These are phyloP conservation scores for Aspergillus glaucus DNA, from an alignment of 2,329 filamentous ascomycete genomes.

Conservation along the genomic window DNA sequence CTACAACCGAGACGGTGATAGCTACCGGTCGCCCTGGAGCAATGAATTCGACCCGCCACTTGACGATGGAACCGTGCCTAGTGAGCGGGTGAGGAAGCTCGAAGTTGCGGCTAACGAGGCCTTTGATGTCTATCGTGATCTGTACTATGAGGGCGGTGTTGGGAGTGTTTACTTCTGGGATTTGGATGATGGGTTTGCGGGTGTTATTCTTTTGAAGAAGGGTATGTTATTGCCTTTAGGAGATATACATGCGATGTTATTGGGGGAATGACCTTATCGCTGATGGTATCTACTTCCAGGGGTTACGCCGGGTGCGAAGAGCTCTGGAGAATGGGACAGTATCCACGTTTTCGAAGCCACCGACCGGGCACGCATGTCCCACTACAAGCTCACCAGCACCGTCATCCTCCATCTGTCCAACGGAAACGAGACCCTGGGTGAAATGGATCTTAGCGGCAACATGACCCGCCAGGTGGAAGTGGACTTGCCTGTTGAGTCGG, in stretches of 20 bases:
- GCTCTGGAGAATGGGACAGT: constrained; percentile 86
- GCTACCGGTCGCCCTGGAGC: constrained; percentile 96
- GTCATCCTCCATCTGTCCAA: constrained; percentile 85
- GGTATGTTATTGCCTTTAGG: constrained; percentile 45
- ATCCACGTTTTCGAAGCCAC: constrained; percentile 98
- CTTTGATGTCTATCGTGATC: constrained; percentile 91
- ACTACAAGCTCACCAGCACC: constrained; percentile 96
- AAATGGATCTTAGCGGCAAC: constrained; percentile 90
- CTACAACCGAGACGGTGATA: constrained; percentile 98
- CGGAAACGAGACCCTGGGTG: constrained; percentile 61
- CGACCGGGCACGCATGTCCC: constrained; percentile 81
- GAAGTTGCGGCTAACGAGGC: constrained; percentile 91
- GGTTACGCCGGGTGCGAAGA: constrained; percentile 60
- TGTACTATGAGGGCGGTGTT: constrained; percentile 89
- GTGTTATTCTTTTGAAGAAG: constrained; percentile 94
- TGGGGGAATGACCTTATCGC: not conserved
- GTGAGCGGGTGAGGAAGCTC: constrained; percentile 85
- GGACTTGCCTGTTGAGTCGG: constrained; percentile 81
- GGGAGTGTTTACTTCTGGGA: constrained; percentile 98
- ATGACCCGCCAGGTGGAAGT: constrained; percentile 96
- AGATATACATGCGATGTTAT: not conserved
- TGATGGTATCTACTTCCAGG: constrained; percentile 38
- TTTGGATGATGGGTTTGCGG: constrained; percentile 93
- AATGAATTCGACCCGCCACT: constrained; percentile 95
- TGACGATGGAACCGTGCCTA: constrained; percentile 79